Evolutionary conservation across 176 grass and related monocot species (phyloP), one percentile per base, ranked within the genome.

Genomic region (Saccharum spontaneum): DNA sequence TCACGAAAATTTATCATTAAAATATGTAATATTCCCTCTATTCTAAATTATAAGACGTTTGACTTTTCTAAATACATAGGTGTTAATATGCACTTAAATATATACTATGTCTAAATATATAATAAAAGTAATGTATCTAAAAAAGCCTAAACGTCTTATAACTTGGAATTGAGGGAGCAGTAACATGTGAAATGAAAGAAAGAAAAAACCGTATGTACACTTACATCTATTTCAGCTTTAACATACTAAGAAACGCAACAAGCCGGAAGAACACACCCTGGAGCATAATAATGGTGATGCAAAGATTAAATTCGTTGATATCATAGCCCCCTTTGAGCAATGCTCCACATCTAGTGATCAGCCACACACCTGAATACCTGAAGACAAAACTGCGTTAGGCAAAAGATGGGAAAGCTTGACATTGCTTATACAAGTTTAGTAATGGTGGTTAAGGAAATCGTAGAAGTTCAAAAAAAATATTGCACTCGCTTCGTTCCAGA

Each of bases 301-400:
- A 92, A 70, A 92, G 71, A 34, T 49, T 34, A 91, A 89, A 94
- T n/a, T 86, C 1, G 23, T 86, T 87, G 85, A 92, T 94, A 43
- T 90, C 3, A 57, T 75, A 92, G 17, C 59, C 49, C 3, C 71
- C 81, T 73, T 77, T 59, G 18, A 80, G 63, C 55, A 92, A 65
- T 83, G 81, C 63, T 68, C 93, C 90, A 57, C 90, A 94, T 76
- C 88, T 86, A 52, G 90, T 90, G 79, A 94, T 92, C 39, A 94
- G 60, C 90, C 90, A 92, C 20, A 90, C 90, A 34, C 93, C 93
- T 49, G 90, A 88, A 78, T 94, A 92, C 0, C 93, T 94, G 85
- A 76, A 86, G 26, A 39, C 54, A 17, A 60, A 74, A 59, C 23
- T 18, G 24, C 1, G 43, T 86, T 69, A 86, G 69, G 38, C 18